Evolutionary conservation across 495 filamentous ascomycete genomes (phyloP).

Genomic region (Bombardia bombarda): DNA sequence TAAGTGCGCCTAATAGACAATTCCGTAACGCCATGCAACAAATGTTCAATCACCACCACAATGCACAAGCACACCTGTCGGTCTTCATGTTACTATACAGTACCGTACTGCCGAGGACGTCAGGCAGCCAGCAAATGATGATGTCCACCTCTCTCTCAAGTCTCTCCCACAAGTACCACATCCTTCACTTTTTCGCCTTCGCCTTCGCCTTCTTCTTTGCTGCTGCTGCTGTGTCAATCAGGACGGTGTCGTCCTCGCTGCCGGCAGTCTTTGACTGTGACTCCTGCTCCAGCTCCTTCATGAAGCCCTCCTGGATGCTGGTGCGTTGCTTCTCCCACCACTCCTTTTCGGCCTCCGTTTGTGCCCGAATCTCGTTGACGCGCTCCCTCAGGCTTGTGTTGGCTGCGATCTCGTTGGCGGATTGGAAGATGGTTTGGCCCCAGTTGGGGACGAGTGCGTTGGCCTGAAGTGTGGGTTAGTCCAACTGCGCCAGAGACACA

Average conservation of each 20-base stretch:
- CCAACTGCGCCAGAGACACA: not conserved
- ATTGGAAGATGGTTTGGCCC: slow-evolving; percentile 94
- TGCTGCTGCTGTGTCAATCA: slow-evolving; percentile 59
- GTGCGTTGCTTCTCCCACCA: slow-evolving; percentile 85
- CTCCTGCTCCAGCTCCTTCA: slow-evolving; percentile 70
- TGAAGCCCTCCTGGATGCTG: slow-evolving; percentile 64
- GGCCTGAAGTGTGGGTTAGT: slow-evolving; percentile 41
- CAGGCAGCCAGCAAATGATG: too few species aligned
- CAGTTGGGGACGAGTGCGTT: slow-evolving; percentile 80
- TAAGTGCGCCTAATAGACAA: too few species aligned
- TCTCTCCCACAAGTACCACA: too few species aligned
- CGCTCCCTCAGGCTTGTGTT: slow-evolving; percentile 68
- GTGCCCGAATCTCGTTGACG: slow-evolving; percentile 68
- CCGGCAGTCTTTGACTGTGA: slow-evolving; percentile 20
- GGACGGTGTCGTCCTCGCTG: slow-evolving; percentile 78
- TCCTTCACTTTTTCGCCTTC: too few species aligned
- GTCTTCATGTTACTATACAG: too few species aligned
- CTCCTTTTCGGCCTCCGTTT: slow-evolving; percentile 61
- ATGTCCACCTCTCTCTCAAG: too few species aligned
- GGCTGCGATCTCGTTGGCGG: slow-evolving; percentile 71
- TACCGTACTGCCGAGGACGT: too few species aligned
- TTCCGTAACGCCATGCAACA: too few species aligned
- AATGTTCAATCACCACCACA: too few species aligned
- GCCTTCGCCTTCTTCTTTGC: slow-evolving; percentile 65
- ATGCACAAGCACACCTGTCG: too few species aligned